Evolutionary conservation across 1,284 basidiomycete species (phyloP), one percentile per base, ranked within the genome.

Genomic region (Ustilago tritici): DNA sequence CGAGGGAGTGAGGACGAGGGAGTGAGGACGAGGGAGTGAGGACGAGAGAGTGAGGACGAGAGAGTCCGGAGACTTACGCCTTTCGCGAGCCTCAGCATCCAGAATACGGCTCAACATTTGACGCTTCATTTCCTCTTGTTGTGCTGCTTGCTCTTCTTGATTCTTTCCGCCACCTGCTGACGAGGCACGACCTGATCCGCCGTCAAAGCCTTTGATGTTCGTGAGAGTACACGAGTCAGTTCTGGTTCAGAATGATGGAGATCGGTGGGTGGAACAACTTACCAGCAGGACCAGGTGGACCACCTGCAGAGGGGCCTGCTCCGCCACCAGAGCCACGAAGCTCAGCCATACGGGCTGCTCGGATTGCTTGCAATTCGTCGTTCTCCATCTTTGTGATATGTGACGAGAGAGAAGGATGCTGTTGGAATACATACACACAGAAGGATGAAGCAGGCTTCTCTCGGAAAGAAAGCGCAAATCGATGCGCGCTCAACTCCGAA

Each of bases 41-140:
- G 40, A 15, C 11, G 15, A 15, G 1, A 9, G 17, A 35, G 35
- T 41, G n/a, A 35, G 34, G 50, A 49, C n/a, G 38, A 49, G 49
- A 62, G 31, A 14, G 23, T 28, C 23, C 23, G 41, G 31, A 0
- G 2, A 89, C 95, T 87, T 88, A 98, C 96, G 88, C 87, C 96
- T 89, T 88, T 98, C 96, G 70, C 95, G 89, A 40, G 96, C 96
- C 66, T 91, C 91, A 12, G 90, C 87, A 81, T 96, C 95, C 47
- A 98, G 89, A 70, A 98, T 91, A 5, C 93, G 93, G n/a, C 92
- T 91, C 84, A 98, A 91, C 85, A 97, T 88, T 79, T 86, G 87
- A 67, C 89, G 86, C 92, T 92, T 86, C 81, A 84, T 79, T 70
- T 88, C 87, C 40, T 88, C 87, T 69, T 84, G 82, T 58, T 86